Conservation (phyloP, 1,284 basidiomycete genomes). For the Austroboletus niveus region DNA sequence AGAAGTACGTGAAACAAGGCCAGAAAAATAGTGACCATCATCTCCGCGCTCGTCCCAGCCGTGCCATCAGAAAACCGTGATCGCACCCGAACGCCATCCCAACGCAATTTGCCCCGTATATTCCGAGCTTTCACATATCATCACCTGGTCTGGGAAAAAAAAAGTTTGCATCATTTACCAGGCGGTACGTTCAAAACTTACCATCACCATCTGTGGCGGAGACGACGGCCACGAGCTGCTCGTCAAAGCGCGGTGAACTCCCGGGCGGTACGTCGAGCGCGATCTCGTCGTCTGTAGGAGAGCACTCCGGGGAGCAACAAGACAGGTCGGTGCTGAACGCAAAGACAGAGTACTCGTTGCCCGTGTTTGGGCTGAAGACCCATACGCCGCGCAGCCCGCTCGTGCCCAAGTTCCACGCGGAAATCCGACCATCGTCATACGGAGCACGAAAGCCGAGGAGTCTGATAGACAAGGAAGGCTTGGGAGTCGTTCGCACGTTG, state of each 20-base stretch:
- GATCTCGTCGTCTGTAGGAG: background rate
- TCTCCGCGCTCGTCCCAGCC: too few species aligned
- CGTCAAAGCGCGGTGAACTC: constrained; percentile 23
- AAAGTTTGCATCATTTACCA: background rate
- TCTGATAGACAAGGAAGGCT: constrained; percentile 26
- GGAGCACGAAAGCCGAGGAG: constrained; percentile 31
- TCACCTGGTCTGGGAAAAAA: constrained; percentile 4
- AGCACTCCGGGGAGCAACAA: background rate
- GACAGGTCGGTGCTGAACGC: constrained; percentile 10
- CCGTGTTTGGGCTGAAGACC: constrained; percentile 40
- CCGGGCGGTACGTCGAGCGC: background rate
- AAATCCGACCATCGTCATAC: constrained; percentile 14
- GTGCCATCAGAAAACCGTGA: background rate
- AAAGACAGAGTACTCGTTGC: constrained; percentile 13
- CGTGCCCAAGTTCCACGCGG: constrained; percentile 41
- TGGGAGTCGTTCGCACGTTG: constrained; percentile 18
- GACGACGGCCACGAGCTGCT: constrained; percentile 38
- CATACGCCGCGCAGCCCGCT: constrained; percentile 46
- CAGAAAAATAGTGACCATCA: too few species aligned
- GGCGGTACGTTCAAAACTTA: background rate
- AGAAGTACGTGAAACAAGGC: too few species aligned
- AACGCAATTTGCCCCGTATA: constrained; percentile 20
- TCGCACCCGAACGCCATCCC: constrained; percentile 9
- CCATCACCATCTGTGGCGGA: constrained; percentile 47
- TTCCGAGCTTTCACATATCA: constrained; percentile 19